These are phyloP conservation scores for Nadsonia fulvescens DNA, from an alignment of 805 yeast species.

Conservation along the genomic window DNA sequence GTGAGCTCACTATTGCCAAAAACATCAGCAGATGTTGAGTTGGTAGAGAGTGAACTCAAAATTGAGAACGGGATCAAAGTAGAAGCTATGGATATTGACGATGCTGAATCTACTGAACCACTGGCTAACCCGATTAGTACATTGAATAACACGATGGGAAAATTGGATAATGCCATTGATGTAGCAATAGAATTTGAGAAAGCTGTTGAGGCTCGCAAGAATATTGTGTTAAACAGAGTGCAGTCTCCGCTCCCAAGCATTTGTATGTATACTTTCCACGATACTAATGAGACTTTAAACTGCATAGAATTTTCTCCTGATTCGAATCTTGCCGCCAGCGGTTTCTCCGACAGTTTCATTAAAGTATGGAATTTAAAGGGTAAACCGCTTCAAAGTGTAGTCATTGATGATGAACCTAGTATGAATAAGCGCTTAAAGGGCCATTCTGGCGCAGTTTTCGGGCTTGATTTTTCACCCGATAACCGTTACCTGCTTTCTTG, in stretches of 20 bases:
- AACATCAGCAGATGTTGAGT: slow-evolving; percentile 62
- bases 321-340: slow-evolving; percentile 75
- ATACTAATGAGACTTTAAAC: slow-evolving; percentile 79
- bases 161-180: too few species aligned
- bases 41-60: too few species aligned
- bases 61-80: too few species aligned
- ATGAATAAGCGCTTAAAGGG: slow-evolving; percentile 48
- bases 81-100: too few species aligned
- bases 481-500: slow-evolving; percentile 60
- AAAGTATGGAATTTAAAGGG: slow-evolving; percentile 92
- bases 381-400: slow-evolving; percentile 38
- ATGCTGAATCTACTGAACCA: too few species aligned
- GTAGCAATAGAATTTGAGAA: slow-evolving; percentile 59
- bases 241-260: slow-evolving; percentile 83
- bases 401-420: slow-evolving; percentile 15
- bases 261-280: slow-evolving; percentile 96
- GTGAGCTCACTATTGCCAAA: slow-evolving; percentile 65
- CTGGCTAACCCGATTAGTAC: too few species aligned
- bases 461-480: slow-evolving; percentile 80
- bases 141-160: too few species aligned
- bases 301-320: slow-evolving; percentile 76
- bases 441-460: slow-evolving; percentile 88
- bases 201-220: slow-evolving; percentile 67
- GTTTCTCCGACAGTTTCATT: slow-evolving; percentile 81
- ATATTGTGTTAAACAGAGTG: slow-evolving; percentile 41